phyloP scores from a whole-genome alignment of 2,329 filamentous ascomycete species.

The Podosphaera leucotricha region DNA sequence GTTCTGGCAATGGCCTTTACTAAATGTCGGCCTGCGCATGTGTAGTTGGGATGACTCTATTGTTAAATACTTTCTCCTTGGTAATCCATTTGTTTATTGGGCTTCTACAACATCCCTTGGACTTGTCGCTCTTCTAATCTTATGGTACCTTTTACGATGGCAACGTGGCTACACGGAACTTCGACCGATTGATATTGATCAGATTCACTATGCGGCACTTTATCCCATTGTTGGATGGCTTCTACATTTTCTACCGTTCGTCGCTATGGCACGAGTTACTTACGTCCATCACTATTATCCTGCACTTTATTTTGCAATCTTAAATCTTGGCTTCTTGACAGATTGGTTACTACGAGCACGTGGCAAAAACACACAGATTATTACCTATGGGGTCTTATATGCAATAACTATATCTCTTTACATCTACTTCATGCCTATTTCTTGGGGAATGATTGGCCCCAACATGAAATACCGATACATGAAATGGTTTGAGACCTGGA shows the following conservation, averaged over 20 bases:
- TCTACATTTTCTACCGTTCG: slow-evolving; percentile 85
- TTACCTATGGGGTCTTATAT: slow-evolving; percentile 55
- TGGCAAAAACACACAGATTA: slow-evolving; percentile 37
- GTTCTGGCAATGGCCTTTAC: slow-evolving; percentile 97
- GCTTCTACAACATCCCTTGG: slow-evolving; percentile 61
- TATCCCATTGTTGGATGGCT: slow-evolving; percentile 91
- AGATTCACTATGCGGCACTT: slow-evolving; percentile 79
- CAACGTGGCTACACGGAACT: slow-evolving; percentile 84
- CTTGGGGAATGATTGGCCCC: slow-evolving; percentile 80
- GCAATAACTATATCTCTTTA: slow-evolving; percentile 56
- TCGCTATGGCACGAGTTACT: slow-evolving; percentile 94
- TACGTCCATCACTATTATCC: slow-evolving; percentile 99
- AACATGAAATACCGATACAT: slow-evolving; percentile 73
- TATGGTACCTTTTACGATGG: slow-evolving; percentile 83
- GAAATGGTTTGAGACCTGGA: slow-evolving; percentile 84
- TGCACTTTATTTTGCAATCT: slow-evolving; percentile 88
- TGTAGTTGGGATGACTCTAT: slow-evolving; percentile 92
- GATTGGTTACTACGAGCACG: slow-evolving; percentile 61
- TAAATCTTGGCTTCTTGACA: slow-evolving; percentile 65
- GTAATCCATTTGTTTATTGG: slow-evolving; percentile 94
- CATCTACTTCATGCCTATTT: slow-evolving; percentile 75
- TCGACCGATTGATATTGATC: slow-evolving; percentile 57
- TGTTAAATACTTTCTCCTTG: slow-evolving; percentile 95
- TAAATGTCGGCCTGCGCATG: slow-evolving; percentile 91
- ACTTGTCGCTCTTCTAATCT: slow-evolving; percentile 44